These are phyloP conservation scores for Protomyces lactucae-debilis DNA, from an alignment of 1,139 yeast species.

Conservation along the genomic window DNA sequence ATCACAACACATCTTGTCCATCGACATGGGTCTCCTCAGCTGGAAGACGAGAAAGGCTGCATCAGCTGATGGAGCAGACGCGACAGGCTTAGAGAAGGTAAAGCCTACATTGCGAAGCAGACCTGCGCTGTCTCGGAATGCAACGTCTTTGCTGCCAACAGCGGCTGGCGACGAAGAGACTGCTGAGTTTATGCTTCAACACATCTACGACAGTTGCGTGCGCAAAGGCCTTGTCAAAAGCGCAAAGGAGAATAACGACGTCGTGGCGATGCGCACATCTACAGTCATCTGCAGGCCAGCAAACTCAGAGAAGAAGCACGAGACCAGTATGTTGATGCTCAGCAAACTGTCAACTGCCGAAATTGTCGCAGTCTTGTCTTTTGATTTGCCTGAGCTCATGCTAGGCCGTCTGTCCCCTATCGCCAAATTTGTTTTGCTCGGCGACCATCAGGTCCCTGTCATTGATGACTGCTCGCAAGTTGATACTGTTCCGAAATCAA, in stretches of 20 bases:
- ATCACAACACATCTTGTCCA: neutral
- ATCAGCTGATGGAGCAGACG: neutral
- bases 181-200: neutral
- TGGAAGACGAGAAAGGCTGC: neutral
- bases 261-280: neutral
- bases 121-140: neutral
- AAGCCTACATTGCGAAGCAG: neutral
- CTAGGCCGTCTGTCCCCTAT: conserved; percentile 1
- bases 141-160: neutral
- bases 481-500: neutral
- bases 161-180: neutral
- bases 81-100: neutral
- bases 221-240: neutral
- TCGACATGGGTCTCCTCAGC: neutral
- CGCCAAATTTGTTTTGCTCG: neutral
- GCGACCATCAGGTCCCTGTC: neutral
- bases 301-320: conserved; percentile 1
- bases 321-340: neutral
- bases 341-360: neutral
- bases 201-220: conserved; percentile 1
- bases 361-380: neutral
- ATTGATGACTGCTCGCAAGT: neutral
- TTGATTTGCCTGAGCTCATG: conserved; percentile 1
- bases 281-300: neutral
- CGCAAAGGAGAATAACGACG: neutral